A percentile compares a stretch with the other conserved stretches of the same genome.
These are phyloP conservation scores for Conticribra guillardii DNA, from an alignment of 108 stramenopile genomes.

Conservation along the genomic window DNA sequence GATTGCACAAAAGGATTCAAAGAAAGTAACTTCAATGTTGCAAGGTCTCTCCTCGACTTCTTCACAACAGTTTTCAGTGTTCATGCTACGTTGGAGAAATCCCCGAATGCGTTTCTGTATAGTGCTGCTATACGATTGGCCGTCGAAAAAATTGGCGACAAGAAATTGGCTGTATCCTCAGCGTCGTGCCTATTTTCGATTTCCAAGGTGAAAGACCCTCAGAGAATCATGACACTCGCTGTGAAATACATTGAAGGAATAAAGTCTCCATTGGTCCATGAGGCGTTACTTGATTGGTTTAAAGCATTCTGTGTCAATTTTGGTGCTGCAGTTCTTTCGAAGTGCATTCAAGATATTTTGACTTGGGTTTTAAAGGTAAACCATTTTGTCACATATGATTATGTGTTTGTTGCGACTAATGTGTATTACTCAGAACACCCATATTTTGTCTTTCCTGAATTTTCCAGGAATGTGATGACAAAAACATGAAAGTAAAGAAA, in stretches of 20 bases:
- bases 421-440: background rate
- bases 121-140: slow-evolving; percentile 54
- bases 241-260: slow-evolving; percentile 45
- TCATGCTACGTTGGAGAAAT: slow-evolving; percentile 27
- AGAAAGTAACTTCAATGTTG: slow-evolving; percentile 84
- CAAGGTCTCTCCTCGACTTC: slow-evolving; percentile 65
- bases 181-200: slow-evolving; percentile 52
- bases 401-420: background rate
- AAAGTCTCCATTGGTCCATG: slow-evolving; percentile 78
- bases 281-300: slow-evolving; percentile 69
- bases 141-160: slow-evolving; percentile 81
- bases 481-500: slow-evolving; percentile 80
- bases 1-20: slow-evolving; percentile 78
- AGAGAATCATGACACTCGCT: slow-evolving; percentile 35
- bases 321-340: slow-evolving; percentile 63
- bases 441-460: background rate
- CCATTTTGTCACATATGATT: background rate
- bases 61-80: slow-evolving; percentile 59
- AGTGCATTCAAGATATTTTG: slow-evolving; percentile 52
- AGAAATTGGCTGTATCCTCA: slow-evolving; percentile 63
- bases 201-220: slow-evolving; percentile 65
- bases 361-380: slow-evolving; percentile 61
- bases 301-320: slow-evolving; percentile 64
- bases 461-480: slow-evolving; percentile 50
- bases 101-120: slow-evolving; percentile 52